A percentile compares a stretch with the other conserved stretches of the same genome.
phyloP scores from a whole-genome alignment of 805 yeast genomes.

The Starmerella geochares region DNA sequence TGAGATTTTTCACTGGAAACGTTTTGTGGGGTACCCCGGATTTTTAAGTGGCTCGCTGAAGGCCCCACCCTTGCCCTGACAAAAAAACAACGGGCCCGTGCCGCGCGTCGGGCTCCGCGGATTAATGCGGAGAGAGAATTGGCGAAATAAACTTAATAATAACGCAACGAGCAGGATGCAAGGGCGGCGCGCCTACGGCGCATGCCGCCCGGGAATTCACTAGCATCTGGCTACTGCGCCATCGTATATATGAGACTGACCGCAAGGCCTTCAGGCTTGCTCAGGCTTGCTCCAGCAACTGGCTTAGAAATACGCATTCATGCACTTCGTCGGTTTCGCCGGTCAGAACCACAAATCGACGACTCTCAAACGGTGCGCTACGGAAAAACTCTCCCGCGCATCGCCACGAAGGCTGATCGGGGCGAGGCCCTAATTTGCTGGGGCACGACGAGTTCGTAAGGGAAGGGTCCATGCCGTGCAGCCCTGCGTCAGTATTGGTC shows the following conservation, averaged over 20 bases:
- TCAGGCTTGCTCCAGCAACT: neutral
- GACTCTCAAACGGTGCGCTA: constrained; percentile 1
- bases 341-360: constrained; percentile 7
- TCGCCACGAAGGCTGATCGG: neutral
- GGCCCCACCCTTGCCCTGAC: neutral
- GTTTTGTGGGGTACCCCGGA: neutral
- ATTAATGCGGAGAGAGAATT: neutral
- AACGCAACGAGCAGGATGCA: no score
- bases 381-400: neutral
- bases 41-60: neutral
- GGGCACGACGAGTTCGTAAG: neutral
- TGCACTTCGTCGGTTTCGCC: constrained; percentile 7
- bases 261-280: neutral
- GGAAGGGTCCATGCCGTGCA: no score
- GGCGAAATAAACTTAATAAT: no score
- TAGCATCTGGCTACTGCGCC: no score
- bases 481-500: no score
- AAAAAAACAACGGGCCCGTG: neutral
- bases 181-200: no score
- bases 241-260: no score
- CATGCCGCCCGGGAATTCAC: no score
- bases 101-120: no score
- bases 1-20: neutral
- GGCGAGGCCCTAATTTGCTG: neutral
- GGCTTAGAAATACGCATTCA: constrained; percentile 9